phyloP scores from a whole-genome alignment of 768 basidiomycete genomes.

The Epithele typhae region DNA sequence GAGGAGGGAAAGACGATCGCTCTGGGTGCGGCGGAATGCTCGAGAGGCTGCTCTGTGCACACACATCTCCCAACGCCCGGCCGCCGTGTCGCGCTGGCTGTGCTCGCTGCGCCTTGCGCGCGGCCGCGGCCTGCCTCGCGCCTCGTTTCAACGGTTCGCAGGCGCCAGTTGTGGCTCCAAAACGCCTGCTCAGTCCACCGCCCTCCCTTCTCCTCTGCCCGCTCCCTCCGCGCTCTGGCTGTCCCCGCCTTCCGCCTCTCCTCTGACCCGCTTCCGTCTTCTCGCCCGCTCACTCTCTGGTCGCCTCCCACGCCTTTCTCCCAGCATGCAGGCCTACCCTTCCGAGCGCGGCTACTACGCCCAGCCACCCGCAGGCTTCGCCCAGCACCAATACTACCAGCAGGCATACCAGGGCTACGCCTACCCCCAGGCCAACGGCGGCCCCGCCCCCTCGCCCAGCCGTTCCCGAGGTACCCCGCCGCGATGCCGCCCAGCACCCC shows the following conservation, averaged over 20 bases:
- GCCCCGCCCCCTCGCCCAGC: slow-evolving; percentile 8
- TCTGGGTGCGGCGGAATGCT: too few relatives aligned
- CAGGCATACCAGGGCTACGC: slow-evolving; percentile 17
- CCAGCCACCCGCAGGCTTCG: slow-evolving; percentile 6
- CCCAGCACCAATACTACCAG: slow-evolving; percentile 8
- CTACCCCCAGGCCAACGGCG: slow-evolving; percentile 4
- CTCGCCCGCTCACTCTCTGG: too few relatives aligned
- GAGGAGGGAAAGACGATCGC: too few relatives aligned
- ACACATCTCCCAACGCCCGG: too few relatives aligned
- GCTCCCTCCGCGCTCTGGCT: too few relatives aligned
- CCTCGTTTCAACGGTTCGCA: slow-evolving; percentile 28
- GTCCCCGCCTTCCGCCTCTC: too few relatives aligned
- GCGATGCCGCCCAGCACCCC: slow-evolving; percentile 11
- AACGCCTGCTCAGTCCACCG: neutral
- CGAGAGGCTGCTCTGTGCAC: too few relatives aligned
- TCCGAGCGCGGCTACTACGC: slow-evolving; percentile 13
- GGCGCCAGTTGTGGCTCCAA: slow-evolving; percentile 17
- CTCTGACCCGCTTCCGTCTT: too few relatives aligned
- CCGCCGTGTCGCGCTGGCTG: too few relatives aligned
- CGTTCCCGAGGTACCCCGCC: slow-evolving; percentile 14
- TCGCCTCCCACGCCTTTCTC: too few relatives aligned
- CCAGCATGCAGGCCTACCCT: slow-evolving; percentile 19
- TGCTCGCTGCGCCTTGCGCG: too few relatives aligned
- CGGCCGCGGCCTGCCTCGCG: neutral
- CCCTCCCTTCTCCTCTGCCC: neutral